A percentile compares a stretch with the other conserved stretches of the same genome.
Evolutionary conservation across 805 yeast species (phyloP).

Genomic region (Dipodascopsis uninucleata): DNA sequence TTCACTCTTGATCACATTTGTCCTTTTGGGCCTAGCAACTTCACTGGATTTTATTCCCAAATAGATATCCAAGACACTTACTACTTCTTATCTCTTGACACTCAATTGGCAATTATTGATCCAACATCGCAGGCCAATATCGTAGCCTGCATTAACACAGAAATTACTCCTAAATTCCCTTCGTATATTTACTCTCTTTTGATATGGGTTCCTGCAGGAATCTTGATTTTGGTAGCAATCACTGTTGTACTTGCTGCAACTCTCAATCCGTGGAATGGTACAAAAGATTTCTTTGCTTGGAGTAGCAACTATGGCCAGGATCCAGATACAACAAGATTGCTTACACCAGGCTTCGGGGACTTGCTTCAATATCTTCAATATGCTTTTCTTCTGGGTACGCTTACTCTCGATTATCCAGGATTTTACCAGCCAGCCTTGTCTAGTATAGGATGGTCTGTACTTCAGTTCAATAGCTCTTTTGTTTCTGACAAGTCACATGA

Average conservation of each 20-base stretch:
- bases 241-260: slow-evolving; percentile 40
- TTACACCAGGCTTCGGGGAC: slow-evolving; percentile 50
- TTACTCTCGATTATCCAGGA: slow-evolving; percentile 56
- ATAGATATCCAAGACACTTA: slow-evolving; percentile 2
- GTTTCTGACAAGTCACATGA: slow-evolving; percentile 14
- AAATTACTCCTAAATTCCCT: slow-evolving; percentile 49
- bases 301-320: slow-evolving; percentile 58
- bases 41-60: slow-evolving; percentile 12
- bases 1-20: slow-evolving; percentile 25
- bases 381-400: slow-evolving; percentile 53
- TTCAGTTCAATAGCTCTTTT: slow-evolving; percentile 38
- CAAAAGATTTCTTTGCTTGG: slow-evolving; percentile 49
- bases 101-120: slow-evolving; percentile 31
- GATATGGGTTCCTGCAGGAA: slow-evolving; percentile 39
- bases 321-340: slow-evolving; percentile 49
- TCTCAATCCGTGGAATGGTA: slow-evolving; percentile 56
- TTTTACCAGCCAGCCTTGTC: slow-evolving; percentile 55
- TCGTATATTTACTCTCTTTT: slow-evolving; percentile 42
- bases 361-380: slow-evolving; percentile 55
- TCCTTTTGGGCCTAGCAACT: slow-evolving; percentile 30
- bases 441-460: slow-evolving; percentile 52
- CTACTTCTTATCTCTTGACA: slow-evolving; percentile 28
- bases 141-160: slow-evolving; percentile 48
- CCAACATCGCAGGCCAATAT: slow-evolving; percentile 30
- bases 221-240: slow-evolving; percentile 35